Evolutionary conservation across 2,329 filamentous ascomycete genomes (phyloP).

Genomic region (Penicillium carneum): DNA sequence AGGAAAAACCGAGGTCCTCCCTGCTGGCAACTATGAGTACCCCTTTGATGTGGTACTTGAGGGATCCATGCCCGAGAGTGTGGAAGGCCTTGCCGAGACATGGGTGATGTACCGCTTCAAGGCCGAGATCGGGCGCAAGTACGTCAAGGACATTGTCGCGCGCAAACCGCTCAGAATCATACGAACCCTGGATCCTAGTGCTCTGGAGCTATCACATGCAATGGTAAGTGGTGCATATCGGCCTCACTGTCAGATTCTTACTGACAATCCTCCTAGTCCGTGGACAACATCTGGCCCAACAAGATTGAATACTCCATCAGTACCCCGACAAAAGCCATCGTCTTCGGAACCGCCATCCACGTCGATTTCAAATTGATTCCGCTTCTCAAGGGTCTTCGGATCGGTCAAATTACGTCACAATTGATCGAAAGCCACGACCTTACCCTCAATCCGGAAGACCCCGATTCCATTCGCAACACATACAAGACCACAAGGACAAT

Average conservation of each 20-base stretch:
- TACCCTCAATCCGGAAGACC: slow-evolving; percentile 59
- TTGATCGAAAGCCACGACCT: slow-evolving; percentile 81
- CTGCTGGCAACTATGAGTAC: slow-evolving; percentile 82
- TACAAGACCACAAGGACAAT: slow-evolving; percentile 72
- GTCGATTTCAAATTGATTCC: slow-evolving; percentile 88
- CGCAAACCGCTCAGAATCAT: slow-evolving; percentile 81
- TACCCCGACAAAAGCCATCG: slow-evolving; percentile 90
- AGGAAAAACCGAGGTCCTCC: slow-evolving; percentile 63
- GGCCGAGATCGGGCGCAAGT: slow-evolving; percentile 87
- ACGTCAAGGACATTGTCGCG: slow-evolving; percentile 83
- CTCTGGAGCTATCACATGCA: slow-evolving; percentile 79
- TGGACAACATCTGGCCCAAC: slow-evolving; percentile 97
- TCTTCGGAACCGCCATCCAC: slow-evolving; percentile 86
- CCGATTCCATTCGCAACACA: slow-evolving; percentile 50
- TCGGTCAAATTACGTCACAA: slow-evolving; percentile 82
- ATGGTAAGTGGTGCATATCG: slow-evolving; percentile 65
- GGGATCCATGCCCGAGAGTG: slow-evolving; percentile 76
- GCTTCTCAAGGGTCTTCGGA: slow-evolving; percentile 82
- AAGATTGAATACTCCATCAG: slow-evolving; percentile 96
- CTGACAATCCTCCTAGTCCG: slow-evolving; percentile 60
- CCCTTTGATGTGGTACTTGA: slow-evolving; percentile 78
- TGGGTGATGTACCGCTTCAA: slow-evolving; percentile 91
- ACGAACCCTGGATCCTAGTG: slow-evolving; percentile 76
- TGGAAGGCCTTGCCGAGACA: slow-evolving; percentile 86
- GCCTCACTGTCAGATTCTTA: not conserved